phyloP scores from a whole-genome alignment of 2,329 filamentous ascomycete genomes.

The Microdochium paspali region DNA sequence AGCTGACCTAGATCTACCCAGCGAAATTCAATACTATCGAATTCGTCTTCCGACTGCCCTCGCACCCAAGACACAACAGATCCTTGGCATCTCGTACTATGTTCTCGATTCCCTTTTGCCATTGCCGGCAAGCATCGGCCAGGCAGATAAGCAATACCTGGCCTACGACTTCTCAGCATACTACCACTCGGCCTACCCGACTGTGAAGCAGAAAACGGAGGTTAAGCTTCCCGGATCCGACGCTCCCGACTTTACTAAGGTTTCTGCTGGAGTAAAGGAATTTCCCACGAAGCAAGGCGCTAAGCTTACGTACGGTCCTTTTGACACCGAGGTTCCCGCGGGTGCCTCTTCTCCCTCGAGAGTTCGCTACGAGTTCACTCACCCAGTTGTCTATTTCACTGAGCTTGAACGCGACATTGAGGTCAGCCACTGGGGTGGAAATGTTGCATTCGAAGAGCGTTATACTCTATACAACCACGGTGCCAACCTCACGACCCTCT shows the following conservation, averaged over 20 bases:
- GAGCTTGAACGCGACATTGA: conserved; percentile 84
- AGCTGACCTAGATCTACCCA: conserved; percentile 19
- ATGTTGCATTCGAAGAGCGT: conserved; percentile 87
- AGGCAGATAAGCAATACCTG: conserved; percentile 80
- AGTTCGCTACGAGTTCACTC: conserved; percentile 92
- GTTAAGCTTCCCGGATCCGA: conserved; percentile 74
- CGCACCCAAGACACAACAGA: conserved; percentile 67
- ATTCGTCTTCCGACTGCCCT: conserved; percentile 72
- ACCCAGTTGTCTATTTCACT: conserved; percentile 73
- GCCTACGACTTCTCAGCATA: conserved; percentile 81
- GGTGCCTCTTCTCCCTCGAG: conserved; percentile 63
- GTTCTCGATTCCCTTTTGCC: conserved; percentile 70
- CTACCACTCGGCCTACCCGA: conserved; percentile 72
- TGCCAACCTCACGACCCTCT: conserved; percentile 64
- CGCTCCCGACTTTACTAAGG: conserved; percentile 76
- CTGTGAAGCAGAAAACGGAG: conserved; percentile 93
- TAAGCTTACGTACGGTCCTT: conserved; percentile 85
- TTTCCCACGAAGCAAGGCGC: conserved; percentile 74
- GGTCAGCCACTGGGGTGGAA: conserved; percentile 96
- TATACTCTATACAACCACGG: conserved; percentile 84
- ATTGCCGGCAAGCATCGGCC: conserved; percentile 72
- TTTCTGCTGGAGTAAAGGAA: conserved; percentile 49
- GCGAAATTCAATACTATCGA: conserved; percentile 72
- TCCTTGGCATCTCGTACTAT: conserved; percentile 78
- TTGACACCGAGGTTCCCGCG: conserved; percentile 64